These are phyloP conservation scores for Ogataea chonburiensis DNA, from an alignment of 805 yeast genomes.

Conservation along the genomic window DNA sequence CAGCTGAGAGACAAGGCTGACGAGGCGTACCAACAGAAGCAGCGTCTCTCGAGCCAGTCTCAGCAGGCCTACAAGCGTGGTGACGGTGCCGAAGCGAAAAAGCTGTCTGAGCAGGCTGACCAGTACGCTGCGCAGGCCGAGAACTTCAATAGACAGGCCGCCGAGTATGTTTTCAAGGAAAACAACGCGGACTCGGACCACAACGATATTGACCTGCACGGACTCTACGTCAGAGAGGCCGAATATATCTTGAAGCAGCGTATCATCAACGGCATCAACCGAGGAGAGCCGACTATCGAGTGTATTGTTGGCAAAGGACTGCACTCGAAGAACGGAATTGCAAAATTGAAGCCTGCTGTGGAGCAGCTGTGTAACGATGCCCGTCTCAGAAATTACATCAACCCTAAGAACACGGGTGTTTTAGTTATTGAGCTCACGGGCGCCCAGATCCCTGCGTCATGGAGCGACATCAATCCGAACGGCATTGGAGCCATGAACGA, in stretches of 20 bases:
- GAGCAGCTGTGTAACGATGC: conserved; percentile 72
- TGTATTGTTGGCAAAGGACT: conserved; percentile 93
- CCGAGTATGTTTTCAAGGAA: conserved; percentile 82
- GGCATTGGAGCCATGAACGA: conserved; percentile 36
- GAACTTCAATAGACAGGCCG: conserved; percentile 72
- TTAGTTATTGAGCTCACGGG: conserved; percentile 62
- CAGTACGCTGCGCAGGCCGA: conserved; percentile 61
- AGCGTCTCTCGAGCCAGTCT: conserved; percentile 59
- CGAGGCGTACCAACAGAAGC: conserved; percentile 55
- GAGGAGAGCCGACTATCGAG: conserved; percentile 59
- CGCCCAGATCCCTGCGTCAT: conserved; percentile 42
- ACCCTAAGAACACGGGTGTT: conserved; percentile 77
- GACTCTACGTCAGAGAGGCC: conserved; percentile 87
- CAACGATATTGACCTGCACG: conserved; percentile 92
- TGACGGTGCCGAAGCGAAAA: conserved; percentile 69
- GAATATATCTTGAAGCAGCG: conserved; percentile 71
- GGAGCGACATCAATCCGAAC: conserved; percentile 32
- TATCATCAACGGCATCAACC: conserved; percentile 59
- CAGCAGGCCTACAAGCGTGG: conserved; percentile 77
- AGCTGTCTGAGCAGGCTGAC: conserved; percentile 68
- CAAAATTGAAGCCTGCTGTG: conserved; percentile 87
- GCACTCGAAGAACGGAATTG: conserved; percentile 78
- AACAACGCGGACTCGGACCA: conserved; percentile 83
- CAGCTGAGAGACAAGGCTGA: conserved; percentile 67
- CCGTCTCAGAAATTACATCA: conserved; percentile 57